Conservation (phyloP, 345 rosid genomes). For the Rhodamnia argentea region DNA sequence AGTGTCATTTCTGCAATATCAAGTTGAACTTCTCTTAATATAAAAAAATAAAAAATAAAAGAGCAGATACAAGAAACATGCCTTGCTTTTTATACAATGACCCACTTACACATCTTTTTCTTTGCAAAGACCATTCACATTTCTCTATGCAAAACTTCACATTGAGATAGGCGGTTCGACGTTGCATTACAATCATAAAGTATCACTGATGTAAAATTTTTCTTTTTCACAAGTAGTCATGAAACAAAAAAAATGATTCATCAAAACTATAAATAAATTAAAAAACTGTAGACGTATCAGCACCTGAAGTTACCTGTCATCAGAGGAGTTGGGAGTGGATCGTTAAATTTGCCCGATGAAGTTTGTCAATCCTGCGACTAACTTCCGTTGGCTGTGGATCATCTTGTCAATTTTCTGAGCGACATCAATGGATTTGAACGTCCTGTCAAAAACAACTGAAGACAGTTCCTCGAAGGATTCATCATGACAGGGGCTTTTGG, state of each 20-base stretch:
- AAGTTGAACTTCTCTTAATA: not conserved
- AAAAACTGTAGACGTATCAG: too few species aligned
- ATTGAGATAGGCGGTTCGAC: not conserved
- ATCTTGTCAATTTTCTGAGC: not conserved
- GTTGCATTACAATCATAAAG: not conserved
- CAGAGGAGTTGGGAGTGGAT: not conserved
- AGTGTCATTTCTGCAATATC: rapidly evolving
- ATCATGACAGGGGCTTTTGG: too few species aligned
- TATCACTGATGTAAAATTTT: not conserved
- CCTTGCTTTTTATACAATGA: not conserved
- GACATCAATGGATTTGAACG: not conserved
- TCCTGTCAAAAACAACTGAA: not conserved
- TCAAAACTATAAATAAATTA: too few species aligned
- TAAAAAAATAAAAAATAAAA: not conserved
- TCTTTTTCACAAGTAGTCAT: not conserved
- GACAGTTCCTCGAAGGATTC: not conserved
- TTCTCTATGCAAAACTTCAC: not conserved
- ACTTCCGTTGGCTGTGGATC: not conserved
- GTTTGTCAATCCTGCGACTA: not conserved
- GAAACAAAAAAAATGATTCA: not conserved
- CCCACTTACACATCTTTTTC: not conserved
- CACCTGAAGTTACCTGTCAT: not conserved
- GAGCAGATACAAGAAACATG: not conserved
- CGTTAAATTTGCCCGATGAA: not conserved
- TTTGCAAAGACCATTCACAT: not conserved